A percentile compares a stretch with the other conserved stretches of the same genome.
Conservation (phyloP, 2,329 filamentous ascomycete genomes). For the Xylariaceae sp. region DNA sequence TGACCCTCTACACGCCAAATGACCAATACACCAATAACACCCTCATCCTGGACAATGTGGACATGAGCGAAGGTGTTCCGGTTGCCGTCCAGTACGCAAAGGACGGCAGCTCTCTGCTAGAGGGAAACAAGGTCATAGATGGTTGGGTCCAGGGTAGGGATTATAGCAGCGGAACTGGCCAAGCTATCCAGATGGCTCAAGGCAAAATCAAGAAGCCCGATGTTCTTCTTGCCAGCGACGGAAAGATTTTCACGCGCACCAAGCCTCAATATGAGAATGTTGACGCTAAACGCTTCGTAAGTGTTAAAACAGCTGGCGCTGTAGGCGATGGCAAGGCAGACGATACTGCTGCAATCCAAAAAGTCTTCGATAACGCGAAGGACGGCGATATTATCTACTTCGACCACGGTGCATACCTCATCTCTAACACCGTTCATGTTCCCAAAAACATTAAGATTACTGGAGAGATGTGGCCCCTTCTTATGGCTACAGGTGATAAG, state of each 20-base stretch:
- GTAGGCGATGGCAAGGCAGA: conserved; percentile 88
- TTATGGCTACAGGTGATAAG: conserved; percentile 78
- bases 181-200: conserved; percentile 66
- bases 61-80: conserved; percentile 73
- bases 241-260: conserved; percentile 79
- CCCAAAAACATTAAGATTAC: conserved; percentile 85
- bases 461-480: conserved; percentile 89
- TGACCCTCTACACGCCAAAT: conserved; percentile 71
- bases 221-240: conserved; percentile 64
- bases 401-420: conserved; percentile 75
- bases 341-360: conserved; percentile 85
- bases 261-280: conserved; percentile 87
- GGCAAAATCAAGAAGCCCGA: conserved; percentile 67
- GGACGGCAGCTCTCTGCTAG: conserved; percentile 67
- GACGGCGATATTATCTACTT: conserved; percentile 74
- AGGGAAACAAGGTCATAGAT: conserved; percentile 71
- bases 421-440: conserved; percentile 73
- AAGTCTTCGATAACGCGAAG: conserved; percentile 71
- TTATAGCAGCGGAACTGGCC: conserved; percentile 61
- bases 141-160: conserved; percentile 83
- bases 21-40: conserved; percentile 77
- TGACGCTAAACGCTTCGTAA: conserved; percentile 74
- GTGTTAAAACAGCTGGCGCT: conserved; percentile 81
- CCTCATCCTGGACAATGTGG: conserved; percentile 87
- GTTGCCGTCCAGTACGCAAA: conserved; percentile 68